These are phyloP conservation scores for Eucalyptus sp. DNA, from an alignment of 345 rosid species.

Conservation along the genomic window DNA sequence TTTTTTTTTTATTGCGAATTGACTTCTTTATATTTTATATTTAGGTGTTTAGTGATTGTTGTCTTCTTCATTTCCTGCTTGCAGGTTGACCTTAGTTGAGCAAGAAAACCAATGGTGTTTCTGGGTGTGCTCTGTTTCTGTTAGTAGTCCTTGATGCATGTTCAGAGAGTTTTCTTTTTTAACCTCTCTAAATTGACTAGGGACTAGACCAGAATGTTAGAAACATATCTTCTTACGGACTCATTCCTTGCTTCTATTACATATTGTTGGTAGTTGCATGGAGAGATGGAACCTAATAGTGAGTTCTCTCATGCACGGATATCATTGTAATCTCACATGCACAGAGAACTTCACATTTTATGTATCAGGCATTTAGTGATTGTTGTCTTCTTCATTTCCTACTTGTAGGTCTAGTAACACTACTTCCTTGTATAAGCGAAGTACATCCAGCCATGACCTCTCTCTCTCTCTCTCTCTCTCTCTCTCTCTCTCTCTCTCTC, in stretches of 20 bases:
- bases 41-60: neutral
- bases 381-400: neutral
- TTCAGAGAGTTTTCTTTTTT: too few species aligned
- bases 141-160: too few species aligned
- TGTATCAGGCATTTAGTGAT: neutral
- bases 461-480: too few species aligned
- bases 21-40: neutral
- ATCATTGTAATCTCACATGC: neutral
- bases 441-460: too few species aligned
- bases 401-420: slow-evolving; percentile 87
- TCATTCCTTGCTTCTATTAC: neutral
- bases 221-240: too few species aligned
- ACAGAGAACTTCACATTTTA: neutral
- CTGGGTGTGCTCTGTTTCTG: neutral
- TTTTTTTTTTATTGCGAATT: neutral
- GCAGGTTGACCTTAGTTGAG: neutral
- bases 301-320: neutral
- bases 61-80: neutral
- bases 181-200: too few species aligned
- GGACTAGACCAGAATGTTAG: too few species aligned
- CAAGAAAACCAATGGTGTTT: neutral
- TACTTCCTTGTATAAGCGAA: slow-evolving; percentile 54
- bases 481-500: neutral
- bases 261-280: neutral
- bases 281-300: neutral